phyloP scores from a whole-genome alignment of 2,329 filamentous ascomycete genomes.

The Alternaria brassicicola region DNA sequence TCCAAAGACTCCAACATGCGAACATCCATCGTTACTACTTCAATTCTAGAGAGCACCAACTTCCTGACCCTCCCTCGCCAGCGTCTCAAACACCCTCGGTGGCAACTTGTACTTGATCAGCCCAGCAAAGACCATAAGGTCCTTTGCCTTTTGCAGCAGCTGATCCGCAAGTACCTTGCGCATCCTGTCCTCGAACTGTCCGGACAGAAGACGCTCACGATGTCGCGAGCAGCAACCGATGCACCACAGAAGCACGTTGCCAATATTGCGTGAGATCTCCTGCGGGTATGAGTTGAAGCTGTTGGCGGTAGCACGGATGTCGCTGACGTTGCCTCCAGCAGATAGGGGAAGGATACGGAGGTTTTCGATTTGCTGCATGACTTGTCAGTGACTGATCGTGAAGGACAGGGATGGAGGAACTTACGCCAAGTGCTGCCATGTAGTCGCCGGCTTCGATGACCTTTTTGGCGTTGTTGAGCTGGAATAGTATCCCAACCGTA shows the following conservation, averaged over 20 bases:
- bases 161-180: slow-evolving; percentile 64
- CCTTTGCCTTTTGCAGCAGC: slow-evolving; percentile 80
- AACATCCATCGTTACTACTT: background rate
- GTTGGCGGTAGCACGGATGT: slow-evolving; percentile 79
- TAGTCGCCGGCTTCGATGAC: slow-evolving; percentile 65
- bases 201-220: slow-evolving; percentile 67
- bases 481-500: slow-evolving; percentile 64
- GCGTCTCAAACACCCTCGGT: slow-evolving; percentile 82
- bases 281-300: slow-evolving; percentile 80
- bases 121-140: slow-evolving; percentile 92
- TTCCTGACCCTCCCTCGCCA: slow-evolving; percentile 73
- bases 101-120: slow-evolving; percentile 91
- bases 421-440: slow-evolving; percentile 68
- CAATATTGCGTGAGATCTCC: slow-evolving; percentile 85
- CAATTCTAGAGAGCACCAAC: slow-evolving; percentile 36
- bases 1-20: background rate
- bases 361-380: slow-evolving; percentile 69
- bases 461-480: slow-evolving; percentile 66
- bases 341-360: slow-evolving; percentile 82
- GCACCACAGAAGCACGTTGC: slow-evolving; percentile 91
- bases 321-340: slow-evolving; percentile 74
- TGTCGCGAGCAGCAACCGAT: slow-evolving; percentile 84
- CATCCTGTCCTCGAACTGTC: slow-evolving; percentile 72
- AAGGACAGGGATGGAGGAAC: slow-evolving; percentile 39
- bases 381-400: background rate